phyloP scores from a whole-genome alignment of 495 filamentous ascomycete species.

The Xylaria bambusicola region DNA sequence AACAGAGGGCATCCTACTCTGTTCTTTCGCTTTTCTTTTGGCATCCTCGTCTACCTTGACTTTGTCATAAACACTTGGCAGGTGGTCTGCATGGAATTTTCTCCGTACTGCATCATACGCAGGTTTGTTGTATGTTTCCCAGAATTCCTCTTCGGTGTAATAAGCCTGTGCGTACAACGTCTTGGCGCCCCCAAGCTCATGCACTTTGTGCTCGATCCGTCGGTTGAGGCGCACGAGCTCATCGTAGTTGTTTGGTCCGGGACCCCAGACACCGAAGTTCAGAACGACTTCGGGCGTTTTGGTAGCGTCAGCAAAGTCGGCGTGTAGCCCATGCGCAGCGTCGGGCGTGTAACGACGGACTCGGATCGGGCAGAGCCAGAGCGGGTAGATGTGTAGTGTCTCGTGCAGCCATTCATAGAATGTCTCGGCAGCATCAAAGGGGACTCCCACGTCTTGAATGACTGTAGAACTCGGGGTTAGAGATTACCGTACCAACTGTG shows the following conservation, averaged over 20 bases:
- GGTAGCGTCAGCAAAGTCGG: slow-evolving; percentile 35
- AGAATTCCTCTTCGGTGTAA: slow-evolving; percentile 59
- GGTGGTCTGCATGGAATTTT: slow-evolving; percentile 44
- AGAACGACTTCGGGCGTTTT: slow-evolving; percentile 34
- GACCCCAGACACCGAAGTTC: slow-evolving; percentile 55
- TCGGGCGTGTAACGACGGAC: slow-evolving; percentile 38
- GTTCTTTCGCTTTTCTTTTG: slow-evolving; percentile 23
- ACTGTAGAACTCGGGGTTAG: slow-evolving; percentile 30
- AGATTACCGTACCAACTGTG: neutral
- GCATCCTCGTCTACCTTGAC: slow-evolving; percentile 45
- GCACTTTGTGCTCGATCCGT: slow-evolving; percentile 59
- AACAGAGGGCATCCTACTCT: slow-evolving; percentile 26
- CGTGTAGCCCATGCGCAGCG: slow-evolving; percentile 37
- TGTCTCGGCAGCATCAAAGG: slow-evolving; percentile 38
- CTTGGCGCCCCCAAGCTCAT: slow-evolving; percentile 59
- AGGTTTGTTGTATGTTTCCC: slow-evolving; percentile 47
- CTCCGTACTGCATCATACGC: slow-evolving; percentile 52
- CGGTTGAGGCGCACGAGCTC: slow-evolving; percentile 54
- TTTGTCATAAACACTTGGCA: slow-evolving; percentile 58
- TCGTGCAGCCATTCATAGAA: slow-evolving; percentile 47
- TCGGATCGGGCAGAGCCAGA: slow-evolving; percentile 59
- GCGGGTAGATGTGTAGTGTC: slow-evolving; percentile 49
- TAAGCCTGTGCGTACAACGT: slow-evolving; percentile 56
- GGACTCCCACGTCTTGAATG: slow-evolving; percentile 58
- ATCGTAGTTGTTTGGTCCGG: slow-evolving; percentile 27